phyloP scores from a whole-genome alignment of 306 rosid species.

The Castanea crenata region DNA sequence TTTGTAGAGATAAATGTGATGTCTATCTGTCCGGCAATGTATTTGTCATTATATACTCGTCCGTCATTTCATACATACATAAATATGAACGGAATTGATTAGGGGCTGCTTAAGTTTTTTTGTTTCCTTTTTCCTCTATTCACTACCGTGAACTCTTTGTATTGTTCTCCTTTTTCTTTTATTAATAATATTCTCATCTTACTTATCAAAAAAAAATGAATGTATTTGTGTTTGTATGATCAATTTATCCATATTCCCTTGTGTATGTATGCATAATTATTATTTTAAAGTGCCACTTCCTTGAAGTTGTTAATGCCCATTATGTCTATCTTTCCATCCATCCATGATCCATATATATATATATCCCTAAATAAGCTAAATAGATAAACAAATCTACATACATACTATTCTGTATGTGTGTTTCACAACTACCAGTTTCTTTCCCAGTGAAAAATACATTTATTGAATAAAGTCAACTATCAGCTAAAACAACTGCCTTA shows the following conservation, averaged over 20 bases:
- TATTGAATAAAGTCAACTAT: slow-evolving; percentile 1
- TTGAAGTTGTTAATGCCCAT: neutral
- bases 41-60: neutral
- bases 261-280: neutral
- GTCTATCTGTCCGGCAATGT: neutral
- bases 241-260: neutral
- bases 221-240: neutral
- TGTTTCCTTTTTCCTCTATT: too few species aligned
- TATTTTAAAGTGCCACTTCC: neutral
- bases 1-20: neutral
- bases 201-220: neutral
- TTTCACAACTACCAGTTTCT: neutral
- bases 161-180: too few species aligned
- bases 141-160: too few species aligned
- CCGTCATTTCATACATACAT: neutral
- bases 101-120: too few species aligned
- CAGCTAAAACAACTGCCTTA: slow-evolving; percentile 14
- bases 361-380: neutral
- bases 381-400: neutral
- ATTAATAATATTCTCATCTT: too few species aligned
- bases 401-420: neutral
- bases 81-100: too few species aligned
- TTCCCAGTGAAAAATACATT: neutral
- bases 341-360: neutral
- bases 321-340: neutral